Conservation (phyloP, 129 eudicot species). For the Ambrosia artemisiifolia region DNA sequence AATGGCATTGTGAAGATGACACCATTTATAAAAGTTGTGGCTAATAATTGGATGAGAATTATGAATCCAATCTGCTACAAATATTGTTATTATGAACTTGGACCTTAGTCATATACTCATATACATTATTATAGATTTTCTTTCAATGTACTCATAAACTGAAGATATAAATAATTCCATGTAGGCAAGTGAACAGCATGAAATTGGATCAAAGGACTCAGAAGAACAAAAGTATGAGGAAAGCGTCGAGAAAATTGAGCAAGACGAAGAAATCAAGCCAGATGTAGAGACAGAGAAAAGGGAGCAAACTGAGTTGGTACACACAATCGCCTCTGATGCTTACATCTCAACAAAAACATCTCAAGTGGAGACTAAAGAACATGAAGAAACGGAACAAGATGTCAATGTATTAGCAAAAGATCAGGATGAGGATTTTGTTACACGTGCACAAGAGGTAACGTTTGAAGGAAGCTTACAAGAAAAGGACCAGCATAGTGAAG, state of each 20-base stretch:
- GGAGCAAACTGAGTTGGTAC: not conserved
- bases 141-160: not conserved
- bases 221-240: slow-evolving; percentile 13
- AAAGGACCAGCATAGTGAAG: not conserved
- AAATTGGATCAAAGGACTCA: slow-evolving; percentile 13
- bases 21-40: not conserved
- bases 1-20: not conserved
- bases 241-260: not conserved
- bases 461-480: slow-evolving; percentile 11
- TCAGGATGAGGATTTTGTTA: not conserved
- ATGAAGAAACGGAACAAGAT: slow-evolving; percentile 16
- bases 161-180: not conserved
- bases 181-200: slow-evolving; percentile 23
- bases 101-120: not conserved
- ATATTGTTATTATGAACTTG: slow-evolving; percentile 5
- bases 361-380: not conserved
- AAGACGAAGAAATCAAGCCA: slow-evolving; percentile 10
- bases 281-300: not conserved
- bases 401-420: slow-evolving; percentile 2
- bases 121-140: not conserved
- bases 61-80: slow-evolving; percentile 3
- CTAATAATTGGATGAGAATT: not conserved
- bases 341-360: not conserved
- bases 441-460: not conserved
- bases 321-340: not conserved